Evolutionary conservation across 2,329 filamentous ascomycete genomes (phyloP), one percentile per base, ranked within the genome.

Genomic region (Zymoseptoria crescenta): DNA sequence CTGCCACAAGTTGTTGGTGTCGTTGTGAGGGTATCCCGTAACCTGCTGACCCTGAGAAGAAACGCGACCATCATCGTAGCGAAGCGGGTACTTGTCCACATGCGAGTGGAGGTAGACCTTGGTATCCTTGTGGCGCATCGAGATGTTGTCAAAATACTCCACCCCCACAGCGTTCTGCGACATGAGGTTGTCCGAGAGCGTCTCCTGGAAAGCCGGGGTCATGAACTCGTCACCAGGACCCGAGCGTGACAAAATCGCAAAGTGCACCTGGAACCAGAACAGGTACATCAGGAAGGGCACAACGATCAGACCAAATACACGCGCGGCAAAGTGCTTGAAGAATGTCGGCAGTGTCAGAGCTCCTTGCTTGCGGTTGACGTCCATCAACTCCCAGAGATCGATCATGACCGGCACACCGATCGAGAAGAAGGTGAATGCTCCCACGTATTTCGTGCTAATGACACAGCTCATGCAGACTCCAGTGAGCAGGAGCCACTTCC

Each of bases 211-310:
- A 71, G 94, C 91, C 1, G 94, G 94, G 3, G 88, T 91, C 94
- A 99, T 99, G 78, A 99, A 99, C 71, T 97, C 93, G 72, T 99
- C 94, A 56, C 94, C 94, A 51, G 94, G 93, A 41, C 94, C 94
- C 56, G 94, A 97, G 61, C 87, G 83, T 65, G 79, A 87, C 63
- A 99, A 82, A 68, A 99, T 90, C 51, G 90, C 82, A 74, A 99
- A 99, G 78, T 99, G 94, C 29, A 99, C 92, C 81, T 99, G 94
- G 86, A 99, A 99, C 94, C 94, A 99, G 82, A 99, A 97, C 52
- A 99, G 84, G 76, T 99, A 99, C 77, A 99, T 95, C 70, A 97
- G 81, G 81, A 99, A 96, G 13, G 94, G 94, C 66, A 97, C 84
- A 66, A 96, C 74, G 68, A 97, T 90, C 58, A 99, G 80, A 13